These are phyloP conservation scores for Aquilaria agallochum DNA, from an alignment of 441 rosid genomes.

Conservation along the genomic window DNA sequence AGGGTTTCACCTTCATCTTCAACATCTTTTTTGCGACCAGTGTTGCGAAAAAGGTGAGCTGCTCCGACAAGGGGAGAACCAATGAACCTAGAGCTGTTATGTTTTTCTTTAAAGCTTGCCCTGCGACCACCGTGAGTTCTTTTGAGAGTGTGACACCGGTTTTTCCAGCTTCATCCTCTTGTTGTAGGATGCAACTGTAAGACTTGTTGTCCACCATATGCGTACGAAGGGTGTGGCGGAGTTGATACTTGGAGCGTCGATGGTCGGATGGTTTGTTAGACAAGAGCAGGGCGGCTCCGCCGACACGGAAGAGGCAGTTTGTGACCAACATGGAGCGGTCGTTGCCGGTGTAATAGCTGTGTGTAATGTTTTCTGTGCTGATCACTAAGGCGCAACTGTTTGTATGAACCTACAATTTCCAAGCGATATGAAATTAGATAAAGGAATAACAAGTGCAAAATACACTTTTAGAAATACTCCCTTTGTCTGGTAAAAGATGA, in stretches of 20 bases:
- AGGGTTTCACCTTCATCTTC: constrained; percentile 15
- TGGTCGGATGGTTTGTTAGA: constrained; percentile 32
- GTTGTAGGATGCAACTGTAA: constrained; percentile 28
- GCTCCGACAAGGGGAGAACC: constrained; percentile 35
- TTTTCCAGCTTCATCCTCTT: constrained; percentile 24
- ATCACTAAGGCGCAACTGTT: constrained; percentile 37
- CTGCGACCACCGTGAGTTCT: constrained; percentile 37
- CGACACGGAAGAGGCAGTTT: constrained; percentile 41
- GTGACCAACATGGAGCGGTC: constrained; percentile 37
- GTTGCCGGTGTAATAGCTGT: constrained; percentile 32
- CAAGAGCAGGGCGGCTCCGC: constrained; percentile 40
- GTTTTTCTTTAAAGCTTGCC: constrained; percentile 35
- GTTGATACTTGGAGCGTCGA: constrained; percentile 25
- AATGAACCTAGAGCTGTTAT: constrained; percentile 36
- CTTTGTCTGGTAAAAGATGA: no score
- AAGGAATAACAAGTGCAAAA: no score
- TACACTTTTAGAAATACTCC: no score
- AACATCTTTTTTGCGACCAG: constrained; percentile 23
- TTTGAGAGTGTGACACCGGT: constrained; percentile 31
- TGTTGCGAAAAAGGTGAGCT: constrained; percentile 22
- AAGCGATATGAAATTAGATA: no score
- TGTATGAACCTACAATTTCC: constrained; percentile 19
- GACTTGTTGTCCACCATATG: constrained; percentile 31
- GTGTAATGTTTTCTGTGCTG: constrained; percentile 33
- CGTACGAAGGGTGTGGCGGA: constrained; percentile 32